Percentiles rank a stretch among this genome's conserved stretches.
These are phyloP conservation scores for Fraxinus cuspidata DNA, from an alignment of 257 asterid genomes.

Conservation along the genomic window DNA sequence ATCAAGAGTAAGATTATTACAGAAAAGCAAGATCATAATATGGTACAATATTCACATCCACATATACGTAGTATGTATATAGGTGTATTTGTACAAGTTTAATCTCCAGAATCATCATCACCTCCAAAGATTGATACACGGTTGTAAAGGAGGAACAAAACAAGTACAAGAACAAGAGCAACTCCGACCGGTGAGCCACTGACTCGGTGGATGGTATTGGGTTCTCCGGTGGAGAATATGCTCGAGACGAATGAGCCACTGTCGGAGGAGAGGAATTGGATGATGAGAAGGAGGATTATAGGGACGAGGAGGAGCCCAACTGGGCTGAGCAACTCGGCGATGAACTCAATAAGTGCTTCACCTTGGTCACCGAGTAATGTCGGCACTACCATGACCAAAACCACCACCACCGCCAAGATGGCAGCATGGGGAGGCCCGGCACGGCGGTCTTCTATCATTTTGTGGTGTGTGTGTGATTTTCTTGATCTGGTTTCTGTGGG, in stretches of 20 bases:
- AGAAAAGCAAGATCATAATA: too few relatives aligned
- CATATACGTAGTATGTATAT: neutral
- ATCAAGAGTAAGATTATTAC: neutral
- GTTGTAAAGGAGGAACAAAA: slow-evolving; percentile 63
- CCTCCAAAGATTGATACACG: slow-evolving; percentile 82
- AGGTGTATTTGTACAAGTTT: slow-evolving; percentile 18
- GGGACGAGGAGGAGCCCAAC: slow-evolving; percentile 83
- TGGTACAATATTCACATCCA: neutral
- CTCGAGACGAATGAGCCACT: slow-evolving; percentile 63
- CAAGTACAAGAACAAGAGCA: slow-evolving; percentile 62
- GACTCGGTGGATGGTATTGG: slow-evolving; percentile 74
- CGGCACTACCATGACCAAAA: slow-evolving; percentile 58
- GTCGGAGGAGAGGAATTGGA: slow-evolving; percentile 84
- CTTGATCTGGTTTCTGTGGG: neutral
- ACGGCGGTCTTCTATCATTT: slow-evolving; percentile 73
- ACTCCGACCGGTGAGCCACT: slow-evolving; percentile 95
- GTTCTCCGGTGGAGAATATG: slow-evolving; percentile 66
- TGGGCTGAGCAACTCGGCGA: slow-evolving; percentile 77
- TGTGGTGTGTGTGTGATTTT: neutral
- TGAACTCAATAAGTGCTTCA: slow-evolving; percentile 77
- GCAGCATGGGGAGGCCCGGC: slow-evolving; percentile 82
- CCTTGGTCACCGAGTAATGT: slow-evolving; percentile 74
- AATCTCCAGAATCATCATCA: slow-evolving; percentile 73
- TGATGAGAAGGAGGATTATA: slow-evolving; percentile 62
- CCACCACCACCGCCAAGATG: slow-evolving; percentile 71